Percentiles rank a stretch among this genome's conserved stretches.
phyloP scores from a whole-genome alignment of 805 yeast genomes.

The Metschnikowia colocasiae region DNA sequence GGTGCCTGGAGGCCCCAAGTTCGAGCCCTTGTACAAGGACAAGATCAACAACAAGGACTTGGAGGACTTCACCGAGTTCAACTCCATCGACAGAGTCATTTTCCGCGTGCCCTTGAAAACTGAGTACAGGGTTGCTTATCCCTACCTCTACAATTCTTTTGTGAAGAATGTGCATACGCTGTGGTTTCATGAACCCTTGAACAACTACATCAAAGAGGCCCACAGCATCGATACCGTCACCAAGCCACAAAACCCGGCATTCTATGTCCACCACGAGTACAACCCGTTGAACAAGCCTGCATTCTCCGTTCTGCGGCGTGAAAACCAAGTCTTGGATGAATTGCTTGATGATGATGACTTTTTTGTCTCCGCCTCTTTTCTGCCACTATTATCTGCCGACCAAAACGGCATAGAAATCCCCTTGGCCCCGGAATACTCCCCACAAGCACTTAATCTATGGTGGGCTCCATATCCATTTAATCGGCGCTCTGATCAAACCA shows the following conservation, averaged over 20 bases:
- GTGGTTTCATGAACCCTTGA: slow-evolving; percentile 62
- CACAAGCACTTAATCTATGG: slow-evolving; percentile 59
- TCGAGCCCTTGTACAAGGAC: slow-evolving; percentile 78
- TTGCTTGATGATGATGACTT: slow-evolving; percentile 26
- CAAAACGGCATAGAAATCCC: slow-evolving; percentile 9
- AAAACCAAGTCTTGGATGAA: slow-evolving; percentile 24
- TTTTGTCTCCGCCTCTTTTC: slow-evolving; percentile 40
- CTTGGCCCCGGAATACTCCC: slow-evolving; percentile 41
- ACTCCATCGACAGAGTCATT: slow-evolving; percentile 81
- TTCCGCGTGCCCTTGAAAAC: slow-evolving; percentile 73
- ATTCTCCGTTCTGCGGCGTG: slow-evolving; percentile 21
- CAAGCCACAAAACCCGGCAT: slow-evolving; percentile 39
- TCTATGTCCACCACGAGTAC: slow-evolving; percentile 49
- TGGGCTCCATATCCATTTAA: slow-evolving; percentile 87
- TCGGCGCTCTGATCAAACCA: slow-evolving; percentile 63
- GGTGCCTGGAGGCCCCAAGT: slow-evolving; percentile 94
- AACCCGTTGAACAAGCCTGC: slow-evolving; percentile 48
- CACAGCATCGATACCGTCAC: slow-evolving; percentile 23
- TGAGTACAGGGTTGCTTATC: slow-evolving; percentile 84
- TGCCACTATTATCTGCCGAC: slow-evolving; percentile 45
- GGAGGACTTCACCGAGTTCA: slow-evolving; percentile 87
- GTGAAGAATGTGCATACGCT: slow-evolving; percentile 61
- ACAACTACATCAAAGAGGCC: slow-evolving; percentile 44
- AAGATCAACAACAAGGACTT: slow-evolving; percentile 50
- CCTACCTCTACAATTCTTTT: slow-evolving; percentile 75